Evolutionary conservation across 805 yeast genomes (phyloP), one percentile per base, ranked within the genome.

Genomic region (Debaryomyces hansenii): DNA sequence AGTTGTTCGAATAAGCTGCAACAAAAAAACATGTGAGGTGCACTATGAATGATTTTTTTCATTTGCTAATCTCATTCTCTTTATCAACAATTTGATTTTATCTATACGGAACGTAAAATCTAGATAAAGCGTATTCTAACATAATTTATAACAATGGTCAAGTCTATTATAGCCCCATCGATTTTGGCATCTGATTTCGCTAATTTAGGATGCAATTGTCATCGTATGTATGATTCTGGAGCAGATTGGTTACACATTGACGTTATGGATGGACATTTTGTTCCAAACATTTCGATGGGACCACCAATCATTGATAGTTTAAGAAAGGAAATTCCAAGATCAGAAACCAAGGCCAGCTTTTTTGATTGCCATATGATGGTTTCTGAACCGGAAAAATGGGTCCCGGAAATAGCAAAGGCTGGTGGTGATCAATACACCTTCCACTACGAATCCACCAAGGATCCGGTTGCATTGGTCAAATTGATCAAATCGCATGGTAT

Each of bases 351-450:
- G 51, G 74, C 79, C 20, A 59, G 69, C 39, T 80, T 80, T 52
- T 92, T 94, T 62, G 99, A 94, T 66, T 92, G 98, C 69, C 99
- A 94, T 70, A 91, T 94, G 97, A 94, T 94, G 99, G 97, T 94
- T 35, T 75, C 90, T 18, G 71, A 77, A 46, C 99, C 99, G 12
- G 96, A 88, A 63, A 83, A 84, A 62, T 94, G 98, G 98, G 94
- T 94, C 46, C 86, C 80, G 41, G 95, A 87, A 51, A 84, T 94
- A 58, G 97, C 95, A 38, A 81, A 85, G 54, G 92, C 91, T 38
- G 98, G 98, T 47, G 98, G 96, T 41, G 95, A 90, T 66, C 96
- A 87, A 66, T 94, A 89, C 67, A 91, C 97, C 9, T 94, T 94
- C 79, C 99, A 94, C 71, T 86, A 84, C 67, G 99, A 94, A 70